Percentiles rank a stretch among this genome's conserved stretches.
Evolutionary conservation across 1,284 basidiomycete species (phyloP).

Genomic region (Wolfiporia cocos): DNA sequence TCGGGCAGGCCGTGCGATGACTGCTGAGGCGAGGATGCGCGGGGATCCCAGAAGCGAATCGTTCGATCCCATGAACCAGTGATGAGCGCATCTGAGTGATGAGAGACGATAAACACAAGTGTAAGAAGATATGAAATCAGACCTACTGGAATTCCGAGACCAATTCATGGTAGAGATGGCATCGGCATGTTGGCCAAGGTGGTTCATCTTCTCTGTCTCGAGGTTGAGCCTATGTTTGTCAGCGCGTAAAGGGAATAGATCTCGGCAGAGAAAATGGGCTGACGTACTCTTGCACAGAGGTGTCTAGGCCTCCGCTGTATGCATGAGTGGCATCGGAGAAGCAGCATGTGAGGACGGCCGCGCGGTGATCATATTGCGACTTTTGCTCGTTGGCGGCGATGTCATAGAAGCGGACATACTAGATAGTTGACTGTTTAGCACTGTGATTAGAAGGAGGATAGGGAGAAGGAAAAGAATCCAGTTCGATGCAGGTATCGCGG

Average conservation of each 20-base stretch:
- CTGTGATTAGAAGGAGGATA: background rate
- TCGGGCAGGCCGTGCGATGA: constrained; percentile 71
- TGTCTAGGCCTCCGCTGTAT: constrained; percentile 74
- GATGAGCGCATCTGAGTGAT: constrained; percentile 56
- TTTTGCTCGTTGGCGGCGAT: constrained; percentile 57
- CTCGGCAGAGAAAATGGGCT: background rate
- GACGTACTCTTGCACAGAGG: constrained; percentile 63
- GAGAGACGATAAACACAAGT: background rate
- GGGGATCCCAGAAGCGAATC: constrained; percentile 83
- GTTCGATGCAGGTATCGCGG: background rate
- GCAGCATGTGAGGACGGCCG: constrained; percentile 63
- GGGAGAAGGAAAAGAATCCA: background rate
- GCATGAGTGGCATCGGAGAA: constrained; percentile 60
- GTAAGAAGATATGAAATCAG: background rate
- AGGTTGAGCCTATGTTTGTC: constrained; percentile 53
- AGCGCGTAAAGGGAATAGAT: background rate
- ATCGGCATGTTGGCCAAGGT: constrained; percentile 64
- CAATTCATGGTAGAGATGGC: constrained; percentile 60
- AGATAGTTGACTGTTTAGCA: background rate
- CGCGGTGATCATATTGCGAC: constrained; percentile 73
- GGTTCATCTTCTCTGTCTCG: constrained; percentile 49
- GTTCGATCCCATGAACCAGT: constrained; percentile 91
- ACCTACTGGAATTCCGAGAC: constrained; percentile 47
- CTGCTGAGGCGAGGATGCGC: constrained; percentile 50
- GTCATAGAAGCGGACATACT: constrained; percentile 76